Conservation (phyloP, 805 yeast species). For the Torulaspora indica region DNA sequence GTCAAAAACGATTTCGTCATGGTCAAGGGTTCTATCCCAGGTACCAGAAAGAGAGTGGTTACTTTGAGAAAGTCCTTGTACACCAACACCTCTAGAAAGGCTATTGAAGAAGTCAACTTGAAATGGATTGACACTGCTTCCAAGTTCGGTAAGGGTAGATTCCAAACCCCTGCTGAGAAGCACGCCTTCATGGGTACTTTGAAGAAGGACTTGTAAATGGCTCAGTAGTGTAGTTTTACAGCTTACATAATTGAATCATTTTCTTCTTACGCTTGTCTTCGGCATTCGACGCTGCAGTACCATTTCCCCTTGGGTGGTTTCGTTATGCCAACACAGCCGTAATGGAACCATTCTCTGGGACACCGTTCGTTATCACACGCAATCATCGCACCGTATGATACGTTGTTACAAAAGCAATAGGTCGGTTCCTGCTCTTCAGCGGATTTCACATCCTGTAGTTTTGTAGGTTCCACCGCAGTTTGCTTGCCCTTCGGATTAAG, state of each 20-base stretch:
- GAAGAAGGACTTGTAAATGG: conserved; percentile 85
- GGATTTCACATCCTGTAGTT: conserved; percentile 2
- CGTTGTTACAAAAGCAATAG: conserved; percentile 47
- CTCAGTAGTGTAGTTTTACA: neutral
- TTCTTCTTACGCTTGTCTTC: conserved; percentile 9
- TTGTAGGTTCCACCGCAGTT: neutral
- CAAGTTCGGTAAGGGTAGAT: conserved; percentile 99
- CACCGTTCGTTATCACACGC: conserved; percentile 84
- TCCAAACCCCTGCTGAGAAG: conserved; percentile 99
- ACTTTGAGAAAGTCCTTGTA: conserved; percentile 98
- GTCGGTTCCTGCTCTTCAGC: conserved; percentile 5
- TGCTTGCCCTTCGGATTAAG: conserved; percentile 5
- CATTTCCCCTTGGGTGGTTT: conserved; percentile 62
- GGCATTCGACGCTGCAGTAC: conserved; percentile 54
- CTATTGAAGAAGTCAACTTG: conserved; percentile 91
- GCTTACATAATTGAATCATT: conserved; percentile 4
- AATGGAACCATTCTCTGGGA: conserved; percentile 73
- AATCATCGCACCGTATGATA: conserved; percentile 71
- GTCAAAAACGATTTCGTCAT: conserved; percentile 96
- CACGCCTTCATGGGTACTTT: conserved; percentile 99
- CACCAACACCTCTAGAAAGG: conserved; percentile 97
- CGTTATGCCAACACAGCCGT: conserved; percentile 64
- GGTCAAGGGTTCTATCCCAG: conserved; percentile 99
- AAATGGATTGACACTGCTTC: conserved; percentile 99
- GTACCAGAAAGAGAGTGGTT: conserved; percentile 99